Evolutionary conservation across 2,329 filamentous ascomycete genomes (phyloP).

Genomic region (Sporothrix euskadiensis): DNA sequence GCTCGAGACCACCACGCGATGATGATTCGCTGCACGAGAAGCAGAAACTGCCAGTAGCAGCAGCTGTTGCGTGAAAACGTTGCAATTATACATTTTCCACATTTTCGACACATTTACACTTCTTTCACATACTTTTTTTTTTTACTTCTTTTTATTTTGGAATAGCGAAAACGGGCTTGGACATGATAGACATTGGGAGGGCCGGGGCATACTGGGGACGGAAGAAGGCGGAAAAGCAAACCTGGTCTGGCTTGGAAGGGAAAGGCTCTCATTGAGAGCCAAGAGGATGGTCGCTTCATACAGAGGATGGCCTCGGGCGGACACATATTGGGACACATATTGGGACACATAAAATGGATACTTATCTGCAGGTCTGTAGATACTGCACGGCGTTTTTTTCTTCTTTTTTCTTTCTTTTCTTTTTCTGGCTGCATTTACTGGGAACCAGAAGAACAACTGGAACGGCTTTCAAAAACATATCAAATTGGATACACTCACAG

Average conservation of each 20-base stretch:
- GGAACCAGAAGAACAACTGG: background rate
- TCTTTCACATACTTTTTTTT: background rate
- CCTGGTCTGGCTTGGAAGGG: background rate
- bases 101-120: background rate
- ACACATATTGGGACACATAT: background rate
- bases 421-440: background rate
- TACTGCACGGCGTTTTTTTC: background rate
- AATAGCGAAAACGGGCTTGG: background rate
- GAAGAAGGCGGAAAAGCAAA: background rate
- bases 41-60: background rate
- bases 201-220: background rate
- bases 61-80: background rate
- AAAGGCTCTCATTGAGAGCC: background rate
- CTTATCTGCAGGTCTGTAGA: background rate
- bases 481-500: background rate
- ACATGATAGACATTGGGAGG: background rate
- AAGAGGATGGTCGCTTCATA: background rate
- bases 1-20: background rate
- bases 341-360: background rate
- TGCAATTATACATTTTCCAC: background rate
- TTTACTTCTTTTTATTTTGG: background rate
- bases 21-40: conserved; percentile 11
- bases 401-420: too few relatives aligned
- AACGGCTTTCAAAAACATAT: background rate
- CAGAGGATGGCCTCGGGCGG: background rate